Evolutionary conservation across 2,329 filamentous ascomycete genomes (phyloP).

Genomic region (Pseudogymnoascus sp.): DNA sequence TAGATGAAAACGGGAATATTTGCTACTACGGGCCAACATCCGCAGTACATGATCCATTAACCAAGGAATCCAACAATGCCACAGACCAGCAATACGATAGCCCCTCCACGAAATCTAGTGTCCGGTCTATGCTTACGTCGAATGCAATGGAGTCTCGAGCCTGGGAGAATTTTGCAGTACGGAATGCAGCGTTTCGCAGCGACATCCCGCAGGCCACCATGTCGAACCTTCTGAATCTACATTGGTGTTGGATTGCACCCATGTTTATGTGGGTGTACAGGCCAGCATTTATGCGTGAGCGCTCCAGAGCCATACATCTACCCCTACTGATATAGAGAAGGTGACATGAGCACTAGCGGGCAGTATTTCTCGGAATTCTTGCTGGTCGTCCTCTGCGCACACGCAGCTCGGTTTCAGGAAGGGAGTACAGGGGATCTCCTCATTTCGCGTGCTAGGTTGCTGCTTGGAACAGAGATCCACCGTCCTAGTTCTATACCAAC

Average conservation of each 20-base stretch:
- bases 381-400: slow-evolving; percentile 9
- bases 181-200: slow-evolving; percentile 21
- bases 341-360: slow-evolving; percentile 11
- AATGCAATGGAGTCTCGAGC: slow-evolving; percentile 17
- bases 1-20: slow-evolving; percentile 24
- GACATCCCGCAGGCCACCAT: slow-evolving; percentile 19
- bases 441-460: not conserved
- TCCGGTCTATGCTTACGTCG: slow-evolving; percentile 19
- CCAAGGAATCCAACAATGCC: slow-evolving; percentile 15
- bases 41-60: slow-evolving; percentile 22
- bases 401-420: not conserved
- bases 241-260: slow-evolving; percentile 12
- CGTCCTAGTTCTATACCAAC: slow-evolving; percentile 44
- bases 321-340: not conserved
- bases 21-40: slow-evolving; percentile 26
- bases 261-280: slow-evolving; percentile 12
- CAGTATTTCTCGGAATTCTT: slow-evolving; percentile 11
- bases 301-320: not conserved
- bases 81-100: slow-evolving; percentile 16
- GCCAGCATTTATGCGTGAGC: slow-evolving; percentile 13
- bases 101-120: slow-evolving; percentile 16
- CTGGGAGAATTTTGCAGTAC: slow-evolving; percentile 25
- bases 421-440: not conserved
- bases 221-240: slow-evolving; percentile 10
- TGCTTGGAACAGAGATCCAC: not conserved